These are phyloP conservation scores for Blastocystis sp. DNA, from an alignment of 352 stramenopile genomes.

Conservation along the genomic window DNA sequence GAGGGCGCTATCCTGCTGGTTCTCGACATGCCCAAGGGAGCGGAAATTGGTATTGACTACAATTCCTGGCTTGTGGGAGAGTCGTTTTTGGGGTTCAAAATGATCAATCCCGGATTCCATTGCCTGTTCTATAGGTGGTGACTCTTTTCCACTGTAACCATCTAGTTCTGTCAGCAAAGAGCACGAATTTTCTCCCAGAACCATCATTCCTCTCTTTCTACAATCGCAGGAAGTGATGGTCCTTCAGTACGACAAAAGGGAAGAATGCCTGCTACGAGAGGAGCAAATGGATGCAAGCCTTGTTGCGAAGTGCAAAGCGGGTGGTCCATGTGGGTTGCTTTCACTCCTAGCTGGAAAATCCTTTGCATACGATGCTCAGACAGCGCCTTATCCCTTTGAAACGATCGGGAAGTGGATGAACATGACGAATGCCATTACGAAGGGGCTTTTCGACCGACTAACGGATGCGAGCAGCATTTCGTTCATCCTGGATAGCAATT, in stretches of 20 bases:
- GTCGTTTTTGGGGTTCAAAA: slow-evolving; percentile 62
- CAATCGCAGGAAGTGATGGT: slow-evolving; percentile 43
- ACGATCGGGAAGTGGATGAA: slow-evolving; percentile 68
- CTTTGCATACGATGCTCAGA: slow-evolving; percentile 32
- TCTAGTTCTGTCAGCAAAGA: slow-evolving; percentile 47
- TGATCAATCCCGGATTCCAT: slow-evolving; percentile 64
- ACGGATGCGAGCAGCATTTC: background rate
- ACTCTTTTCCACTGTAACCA: background rate
- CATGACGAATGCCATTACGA: slow-evolving; percentile 31
- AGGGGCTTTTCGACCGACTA: background rate
- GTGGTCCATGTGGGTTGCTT: no score
- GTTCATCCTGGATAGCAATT: slow-evolving; percentile 35
- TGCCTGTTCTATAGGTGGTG: slow-evolving; percentile 59
- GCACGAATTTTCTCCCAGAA: slow-evolving; percentile 51
- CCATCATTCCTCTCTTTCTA: slow-evolving; percentile 40
- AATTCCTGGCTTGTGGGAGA: slow-evolving; percentile 63
- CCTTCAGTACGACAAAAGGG: slow-evolving; percentile 5
- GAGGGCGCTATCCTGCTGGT: slow-evolving; percentile 54
- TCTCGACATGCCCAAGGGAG: slow-evolving; percentile 44
- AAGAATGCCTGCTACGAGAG: slow-evolving; percentile 17
- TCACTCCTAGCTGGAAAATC: background rate
- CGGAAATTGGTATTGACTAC: slow-evolving; percentile 57
- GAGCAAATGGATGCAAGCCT: slow-evolving; percentile 6
- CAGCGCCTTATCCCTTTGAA: slow-evolving; percentile 50
- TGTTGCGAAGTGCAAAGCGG: background rate